A percentile compares a stretch with the other conserved stretches of the same genome.
phyloP scores from a whole-genome alignment of 2,329 filamentous ascomycete species.

The Cladorrhinum sp. region DNA sequence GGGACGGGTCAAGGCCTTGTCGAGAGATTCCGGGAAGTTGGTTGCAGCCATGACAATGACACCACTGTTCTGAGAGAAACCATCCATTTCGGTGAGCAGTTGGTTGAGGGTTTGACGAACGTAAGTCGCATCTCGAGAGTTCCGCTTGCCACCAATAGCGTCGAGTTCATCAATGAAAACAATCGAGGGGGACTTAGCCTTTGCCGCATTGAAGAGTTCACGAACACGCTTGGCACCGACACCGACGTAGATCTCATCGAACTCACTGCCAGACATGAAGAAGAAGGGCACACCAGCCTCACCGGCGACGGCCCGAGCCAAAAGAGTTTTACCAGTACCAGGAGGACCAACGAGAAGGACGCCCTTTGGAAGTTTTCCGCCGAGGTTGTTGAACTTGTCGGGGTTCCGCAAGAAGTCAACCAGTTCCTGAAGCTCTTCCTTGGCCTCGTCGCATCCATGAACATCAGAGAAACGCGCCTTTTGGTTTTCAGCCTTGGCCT shows the following conservation, averaged over 20 bases:
- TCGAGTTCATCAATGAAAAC: slow-evolving; percentile 85
- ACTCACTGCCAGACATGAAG: slow-evolving; percentile 99
- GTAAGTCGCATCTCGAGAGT: slow-evolving; percentile 88
- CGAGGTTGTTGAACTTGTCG: slow-evolving; percentile 87
- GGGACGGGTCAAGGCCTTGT: slow-evolving; percentile 90
- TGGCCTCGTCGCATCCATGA: slow-evolving; percentile 95
- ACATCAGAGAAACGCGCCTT: slow-evolving; percentile 90
- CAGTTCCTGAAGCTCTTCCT: slow-evolving; percentile 94
- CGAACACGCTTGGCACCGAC: slow-evolving; percentile 79
- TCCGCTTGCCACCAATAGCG: slow-evolving; percentile 90
- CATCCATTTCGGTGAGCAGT: slow-evolving; percentile 92
- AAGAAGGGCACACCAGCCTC: slow-evolving; percentile 98
- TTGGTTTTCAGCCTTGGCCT: slow-evolving; percentile 90
- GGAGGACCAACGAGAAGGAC: slow-evolving; percentile 92
- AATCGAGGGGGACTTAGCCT: slow-evolving; percentile 52
- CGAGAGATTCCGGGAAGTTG: slow-evolving; percentile 90
- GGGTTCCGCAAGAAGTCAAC: slow-evolving; percentile 95
- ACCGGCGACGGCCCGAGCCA: slow-evolving; percentile 91
- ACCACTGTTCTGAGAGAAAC: slow-evolving; percentile 90
- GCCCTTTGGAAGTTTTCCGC: slow-evolving; percentile 95
- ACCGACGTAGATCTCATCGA: slow-evolving; percentile 97
- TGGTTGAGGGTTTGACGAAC: slow-evolving; percentile 98
- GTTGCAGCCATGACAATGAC: slow-evolving; percentile 96
- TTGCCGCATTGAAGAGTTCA: slow-evolving; percentile 43
- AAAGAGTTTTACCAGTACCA: slow-evolving; percentile 93